Base-by-base conservation (phyloP, 257 asterid genomes). In the Oldenlandia corymbosa region DNA sequence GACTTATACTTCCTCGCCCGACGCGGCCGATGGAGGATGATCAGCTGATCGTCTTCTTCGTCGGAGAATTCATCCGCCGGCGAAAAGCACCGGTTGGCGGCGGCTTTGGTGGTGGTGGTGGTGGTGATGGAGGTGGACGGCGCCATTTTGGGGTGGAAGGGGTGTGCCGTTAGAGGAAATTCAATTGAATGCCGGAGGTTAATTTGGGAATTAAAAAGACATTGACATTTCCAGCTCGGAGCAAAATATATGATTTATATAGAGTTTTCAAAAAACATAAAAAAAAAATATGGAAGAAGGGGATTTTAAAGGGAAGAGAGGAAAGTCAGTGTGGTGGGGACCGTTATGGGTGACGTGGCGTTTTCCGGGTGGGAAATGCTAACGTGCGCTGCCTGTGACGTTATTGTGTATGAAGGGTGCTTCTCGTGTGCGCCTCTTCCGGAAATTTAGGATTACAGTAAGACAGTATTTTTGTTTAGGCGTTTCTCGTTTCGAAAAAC, bases 321-420 rank as follows among this genome's bases (percentile, higher is more conserved):
- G 48, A 5, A 18, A 18, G 45, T 10, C 8, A 7, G 52, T 34
- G 72, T 26, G 48, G 48, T 58, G 36, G 55, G 67, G 65, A 47
- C 58, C 68, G 73, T 60, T 69, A 51, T 53, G 8, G 57, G 42
- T 69, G 73, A 69, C 49, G 68, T 69, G 68, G 73, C 68, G n/a
- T n/a, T n/a, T 8, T n/a, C n/a, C 7, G 18, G 14, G 30, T 30
- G 28, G 60, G 60, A 28, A 10, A 17, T 54, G 16, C 23, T 54
- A 54, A 30, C 24, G 41, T 21, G 20, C 59, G 0, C 37, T 27
- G 59, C 28, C 59, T 14, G 39, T 53, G 59, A 53, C 59, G n/a
- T n/a, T n/a, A n/a, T n/a, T n/a, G 7, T 14, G 51, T 5, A 9
- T 5, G 20, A 26, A 4, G 18, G 34, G n/a, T 11, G 37, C 5